Evolutionary conservation across 345 rosid genomes (phyloP).

Genomic region (Populus simonii): DNA sequence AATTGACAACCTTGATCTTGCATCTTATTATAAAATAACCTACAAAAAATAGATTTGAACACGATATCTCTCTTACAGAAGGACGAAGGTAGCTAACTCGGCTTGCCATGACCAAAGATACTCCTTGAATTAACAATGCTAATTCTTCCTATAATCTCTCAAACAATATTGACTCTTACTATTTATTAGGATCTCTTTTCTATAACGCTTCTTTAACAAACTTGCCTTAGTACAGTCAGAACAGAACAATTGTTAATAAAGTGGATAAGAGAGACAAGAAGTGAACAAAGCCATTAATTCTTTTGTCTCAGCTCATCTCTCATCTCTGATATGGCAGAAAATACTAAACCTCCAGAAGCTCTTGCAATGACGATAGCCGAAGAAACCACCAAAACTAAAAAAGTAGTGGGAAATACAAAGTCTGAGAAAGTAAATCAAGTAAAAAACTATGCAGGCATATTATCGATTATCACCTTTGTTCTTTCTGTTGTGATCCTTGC

Average conservation of each 20-base stretch:
- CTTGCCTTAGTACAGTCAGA: not conserved
- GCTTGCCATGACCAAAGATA: too few species aligned
- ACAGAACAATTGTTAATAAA: not conserved
- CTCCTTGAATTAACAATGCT: not conserved
- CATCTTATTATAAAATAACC: too few species aligned
- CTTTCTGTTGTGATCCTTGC: conserved; percentile 70
- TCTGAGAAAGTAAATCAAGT: conserved; percentile 9
- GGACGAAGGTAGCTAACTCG: too few species aligned
- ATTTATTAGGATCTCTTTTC: not conserved
- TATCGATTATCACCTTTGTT: conserved; percentile 41
- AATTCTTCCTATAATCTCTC: conserved; percentile 1
- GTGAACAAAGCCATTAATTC: not conserved
- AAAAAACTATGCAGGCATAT: conserved; percentile 35
- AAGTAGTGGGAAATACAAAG: not conserved
- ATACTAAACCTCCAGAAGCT: not conserved
- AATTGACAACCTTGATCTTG: too few species aligned
- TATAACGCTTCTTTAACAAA: not conserved
- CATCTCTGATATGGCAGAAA: not conserved
- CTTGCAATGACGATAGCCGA: not conserved
- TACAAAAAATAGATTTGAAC: too few species aligned
- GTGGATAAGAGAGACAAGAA: too few species aligned
- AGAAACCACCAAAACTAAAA: not conserved
- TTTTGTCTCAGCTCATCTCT: not conserved
- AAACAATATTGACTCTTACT: not conserved
- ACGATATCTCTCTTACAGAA: too few species aligned